Base-by-base conservation (phyloP, 768 basidiomycete species). In the Antrodiella citrinella region DNA sequence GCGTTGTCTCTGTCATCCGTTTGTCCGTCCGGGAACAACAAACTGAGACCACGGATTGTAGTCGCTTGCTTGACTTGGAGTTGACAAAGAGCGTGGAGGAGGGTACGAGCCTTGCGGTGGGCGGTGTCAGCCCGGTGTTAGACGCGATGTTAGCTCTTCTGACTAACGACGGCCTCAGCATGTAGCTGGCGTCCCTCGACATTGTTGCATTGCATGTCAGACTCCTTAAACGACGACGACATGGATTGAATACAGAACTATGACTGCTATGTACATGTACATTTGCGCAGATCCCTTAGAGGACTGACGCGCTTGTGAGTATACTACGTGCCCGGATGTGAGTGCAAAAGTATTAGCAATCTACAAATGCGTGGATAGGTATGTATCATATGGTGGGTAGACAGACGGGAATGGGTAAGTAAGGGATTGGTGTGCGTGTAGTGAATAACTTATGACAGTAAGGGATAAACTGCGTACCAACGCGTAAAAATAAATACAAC, bases 51-150 rank as follows among this genome's bases (percentile, higher is more conserved):
- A n/a, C 26, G 35, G 42, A 2, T 39, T 23, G 35, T 55, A 85
- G 90, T 45, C 76, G 80, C 47, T 67, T 92, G 13, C 68, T 93
- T 5, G 84, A 89, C 56, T 75, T 73, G 3, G 80, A 88, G 59
- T 69, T 92, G 19, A 68, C 77, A 45, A 74, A 68, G 47, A 77
- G 77, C 59, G 74, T 92, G 20, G 86, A 90, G 59, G 71, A 75
- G 10, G 82, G 81, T n/a, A 66, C 65, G 0, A 63, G 74, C 48
- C 61, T 79, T 19, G 69, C 70, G 20, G 59, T 74, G 26, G 72
- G 70, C 4, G 67, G 71, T 23, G 71, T 75, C n/a, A 76, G 77
- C 54, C 73, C 79, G 9, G 76, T 90, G 12, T 51, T 76, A 12
- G 72, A 62, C 9, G 71, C 74, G 4, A 76, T 76, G 41, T 57